Evolutionary conservation across 2,329 filamentous ascomycete species (phyloP).

Genomic region (Elsinoe arachidis): DNA sequence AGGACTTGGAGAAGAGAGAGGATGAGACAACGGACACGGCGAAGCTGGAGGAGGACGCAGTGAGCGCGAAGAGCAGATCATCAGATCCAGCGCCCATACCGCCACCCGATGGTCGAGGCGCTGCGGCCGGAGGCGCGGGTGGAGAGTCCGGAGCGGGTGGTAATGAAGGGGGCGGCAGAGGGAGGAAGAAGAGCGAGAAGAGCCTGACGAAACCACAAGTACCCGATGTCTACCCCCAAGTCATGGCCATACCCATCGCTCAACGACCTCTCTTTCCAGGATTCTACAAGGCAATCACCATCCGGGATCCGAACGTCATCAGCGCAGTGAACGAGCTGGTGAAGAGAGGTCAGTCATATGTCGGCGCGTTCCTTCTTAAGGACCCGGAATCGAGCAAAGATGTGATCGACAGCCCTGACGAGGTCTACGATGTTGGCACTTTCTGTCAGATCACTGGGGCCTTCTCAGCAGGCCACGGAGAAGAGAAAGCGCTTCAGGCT

Average conservation of each 20-base stretch:
- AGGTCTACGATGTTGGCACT: constrained; percentile 92
- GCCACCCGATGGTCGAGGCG: constrained; percentile 48
- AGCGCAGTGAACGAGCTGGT: constrained; percentile 93
- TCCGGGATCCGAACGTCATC: constrained; percentile 84
- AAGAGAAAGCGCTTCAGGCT: constrained; percentile 71
- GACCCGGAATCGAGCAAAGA: constrained; percentile 92
- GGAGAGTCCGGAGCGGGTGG: constrained; percentile 32
- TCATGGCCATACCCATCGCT: constrained; percentile 93
- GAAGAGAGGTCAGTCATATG: constrained; percentile 92
- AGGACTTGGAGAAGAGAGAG: constrained; percentile 38
- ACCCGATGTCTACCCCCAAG: constrained; percentile 92
- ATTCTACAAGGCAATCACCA: constrained; percentile 98
- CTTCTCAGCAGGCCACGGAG: constrained; percentile 73
- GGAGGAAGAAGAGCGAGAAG: constrained; percentile 55
- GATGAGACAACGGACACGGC: constrained; percentile 43
- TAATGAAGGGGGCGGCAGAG: constrained; percentile 56
- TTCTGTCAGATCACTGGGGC: constrained; percentile 97
- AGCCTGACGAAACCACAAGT: constrained; percentile 80
- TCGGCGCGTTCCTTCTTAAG: constrained; percentile 96
- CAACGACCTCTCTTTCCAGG: constrained; percentile 91
- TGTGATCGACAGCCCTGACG: constrained; percentile 78
- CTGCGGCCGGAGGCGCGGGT: constrained; percentile 51
- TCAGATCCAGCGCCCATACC: constrained; percentile 26
- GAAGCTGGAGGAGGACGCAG: constrained; percentile 35
- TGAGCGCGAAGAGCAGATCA: neutral